Percentiles rank a stretch among this genome's conserved stretches.
phyloP scores from a whole-genome alignment of 2,329 filamentous ascomycete species.

The Pestalotiopsis sp. region DNA sequence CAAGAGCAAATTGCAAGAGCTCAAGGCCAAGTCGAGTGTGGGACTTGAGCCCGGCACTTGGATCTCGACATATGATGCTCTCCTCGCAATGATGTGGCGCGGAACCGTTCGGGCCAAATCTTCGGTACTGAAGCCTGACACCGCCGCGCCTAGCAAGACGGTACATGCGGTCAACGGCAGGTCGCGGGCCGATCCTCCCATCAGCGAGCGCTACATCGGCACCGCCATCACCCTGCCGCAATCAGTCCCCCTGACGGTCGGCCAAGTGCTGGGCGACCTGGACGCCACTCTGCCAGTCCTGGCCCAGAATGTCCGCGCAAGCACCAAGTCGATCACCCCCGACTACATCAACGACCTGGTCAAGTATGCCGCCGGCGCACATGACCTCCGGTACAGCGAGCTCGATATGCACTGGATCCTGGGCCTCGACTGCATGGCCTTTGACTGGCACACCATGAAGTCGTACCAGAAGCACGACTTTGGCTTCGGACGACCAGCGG shows the following conservation, averaged over 20 bases:
- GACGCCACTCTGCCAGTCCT: neutral
- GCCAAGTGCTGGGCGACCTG: neutral
- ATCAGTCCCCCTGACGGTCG: neutral
- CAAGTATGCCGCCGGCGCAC: constrained; percentile 5
- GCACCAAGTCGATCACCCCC: neutral
- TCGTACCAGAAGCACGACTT: constrained; percentile 10
- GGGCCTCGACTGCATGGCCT: constrained; percentile 10
- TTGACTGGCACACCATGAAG: constrained; percentile 14
- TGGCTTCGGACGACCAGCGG: constrained; percentile 7
- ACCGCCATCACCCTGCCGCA: constrained; percentile 3
- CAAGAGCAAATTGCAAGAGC: constrained; percentile 5
- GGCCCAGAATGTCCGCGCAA: neutral
- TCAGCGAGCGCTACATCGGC: constrained; percentile 2
- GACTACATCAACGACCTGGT: constrained; percentile 6
- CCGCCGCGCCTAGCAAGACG: constrained; percentile 1
- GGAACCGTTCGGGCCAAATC: constrained; percentile 8
- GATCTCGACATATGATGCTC: constrained; percentile 12
- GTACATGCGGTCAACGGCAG: constrained; percentile 10
- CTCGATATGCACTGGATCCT: constrained; percentile 11
- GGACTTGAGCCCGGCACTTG: constrained; percentile 2
- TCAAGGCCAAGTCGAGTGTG: neutral
- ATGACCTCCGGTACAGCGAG: constrained; percentile 5
- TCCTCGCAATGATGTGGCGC: constrained; percentile 11
- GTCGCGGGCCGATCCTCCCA: neutral
- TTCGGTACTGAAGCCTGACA: neutral